Conservation (phyloP, 306 rosid genomes). For the Crotalaria pallida region DNA sequence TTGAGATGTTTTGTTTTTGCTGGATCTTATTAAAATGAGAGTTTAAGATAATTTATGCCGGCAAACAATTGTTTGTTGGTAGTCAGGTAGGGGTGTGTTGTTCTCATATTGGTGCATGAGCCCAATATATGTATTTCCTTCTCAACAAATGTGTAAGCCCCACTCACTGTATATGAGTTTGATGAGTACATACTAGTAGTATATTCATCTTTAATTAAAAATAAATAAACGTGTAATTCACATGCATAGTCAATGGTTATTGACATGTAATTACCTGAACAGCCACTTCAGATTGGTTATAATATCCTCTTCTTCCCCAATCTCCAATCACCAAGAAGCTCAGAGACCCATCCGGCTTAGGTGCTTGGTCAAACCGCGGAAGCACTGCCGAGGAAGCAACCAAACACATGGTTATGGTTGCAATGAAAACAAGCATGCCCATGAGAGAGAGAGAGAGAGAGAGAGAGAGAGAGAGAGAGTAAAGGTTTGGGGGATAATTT, state of each 20-base stretch:
- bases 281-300: constrained; percentile 64
- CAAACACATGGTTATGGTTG: constrained; percentile 9
- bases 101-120: too few species aligned
- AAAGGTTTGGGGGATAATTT: not conserved
- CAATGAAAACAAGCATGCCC: not conserved
- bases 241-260: not conserved
- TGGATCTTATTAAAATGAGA: too few species aligned
- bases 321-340: constrained; percentile 63
- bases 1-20: too few species aligned
- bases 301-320: constrained; percentile 65
- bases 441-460: not conserved
- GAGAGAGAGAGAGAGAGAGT: not conserved
- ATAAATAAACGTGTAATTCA: not conserved
- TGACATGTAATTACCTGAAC: constrained; percentile 27
- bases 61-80: too few species aligned
- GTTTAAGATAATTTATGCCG: too few species aligned
- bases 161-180: too few species aligned
- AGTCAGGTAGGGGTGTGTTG: too few species aligned
- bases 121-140: too few species aligned
- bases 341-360: constrained; percentile 39
- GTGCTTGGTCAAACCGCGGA: constrained; percentile 14
- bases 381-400: constrained; percentile 7
- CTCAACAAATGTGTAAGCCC: too few species aligned
- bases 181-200: too few species aligned
- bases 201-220: too few species aligned